Conservation (phyloP, 129 eudicot species). For the Centella asiatica region DNA sequence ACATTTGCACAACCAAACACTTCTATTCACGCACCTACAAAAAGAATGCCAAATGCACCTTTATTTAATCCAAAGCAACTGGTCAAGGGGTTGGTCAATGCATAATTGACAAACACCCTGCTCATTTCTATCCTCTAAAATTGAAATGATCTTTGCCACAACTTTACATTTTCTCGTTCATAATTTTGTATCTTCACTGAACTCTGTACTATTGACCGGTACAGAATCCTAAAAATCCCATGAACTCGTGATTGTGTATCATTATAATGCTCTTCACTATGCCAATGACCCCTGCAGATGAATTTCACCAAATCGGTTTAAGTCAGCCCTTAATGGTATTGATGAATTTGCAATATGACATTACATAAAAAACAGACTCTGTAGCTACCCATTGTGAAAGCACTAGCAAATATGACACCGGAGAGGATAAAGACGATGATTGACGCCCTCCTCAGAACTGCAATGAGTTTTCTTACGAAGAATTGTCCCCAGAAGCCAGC, state of each 20-base stretch:
- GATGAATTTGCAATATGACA: too few relatives aligned
- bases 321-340: neutral
- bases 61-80: too few relatives aligned
- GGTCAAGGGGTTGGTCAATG: conserved; percentile 34
- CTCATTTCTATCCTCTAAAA: neutral
- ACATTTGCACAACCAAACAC: too few relatives aligned
- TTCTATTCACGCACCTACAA: too few relatives aligned
- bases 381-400: conserved; percentile 76
- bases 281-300: conserved; percentile 78
- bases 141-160: neutral
- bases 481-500: conserved; percentile 96
- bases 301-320: neutral
- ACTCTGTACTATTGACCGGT: conserved; percentile 33
- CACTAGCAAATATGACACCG: conserved; percentile 85
- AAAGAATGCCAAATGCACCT: too few relatives aligned
- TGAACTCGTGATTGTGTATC: conserved; percentile 75
- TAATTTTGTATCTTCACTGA: neutral
- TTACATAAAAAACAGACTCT: too few relatives aligned
- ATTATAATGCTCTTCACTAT: conserved; percentile 55
- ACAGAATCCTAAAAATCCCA: conserved; percentile 86
- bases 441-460: conserved; percentile 63
- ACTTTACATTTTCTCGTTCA: conserved; percentile 2
- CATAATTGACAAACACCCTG: conserved; percentile 30
- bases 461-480: conserved; percentile 55
- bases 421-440: conserved; percentile 85